A percentile compares a stretch with the other conserved stretches of the same genome.
Evolutionary conservation across 73 alveolate species (phyloP).

Genomic region (Diophrys sp.): DNA sequence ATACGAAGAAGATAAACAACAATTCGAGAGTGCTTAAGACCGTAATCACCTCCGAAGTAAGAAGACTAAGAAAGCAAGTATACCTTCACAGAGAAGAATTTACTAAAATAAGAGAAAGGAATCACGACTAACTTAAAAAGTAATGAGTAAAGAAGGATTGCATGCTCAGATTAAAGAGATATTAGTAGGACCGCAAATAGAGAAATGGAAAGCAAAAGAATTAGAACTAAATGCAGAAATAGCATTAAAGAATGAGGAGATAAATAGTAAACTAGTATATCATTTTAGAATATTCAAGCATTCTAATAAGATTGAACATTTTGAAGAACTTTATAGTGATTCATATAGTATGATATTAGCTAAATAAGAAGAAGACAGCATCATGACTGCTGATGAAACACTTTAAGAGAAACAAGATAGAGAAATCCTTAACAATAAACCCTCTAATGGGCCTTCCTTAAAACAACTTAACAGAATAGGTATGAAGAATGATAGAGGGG

Average conservation of each 20-base stretch:
- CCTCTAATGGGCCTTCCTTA: background rate
- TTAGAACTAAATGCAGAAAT: background rate
- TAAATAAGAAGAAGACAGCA: background rate
- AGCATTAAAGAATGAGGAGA: background rate
- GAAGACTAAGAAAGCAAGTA: background rate
- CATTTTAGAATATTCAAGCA: too few relatives aligned
- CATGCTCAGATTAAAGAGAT: background rate
- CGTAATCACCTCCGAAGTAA: background rate
- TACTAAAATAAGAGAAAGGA: background rate
- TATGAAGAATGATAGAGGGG: background rate
- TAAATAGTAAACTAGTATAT: background rate
- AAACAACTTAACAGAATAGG: background rate
- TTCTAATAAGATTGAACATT: background rate
- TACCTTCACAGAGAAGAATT: background rate
- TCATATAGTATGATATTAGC: background rate
- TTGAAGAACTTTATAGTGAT: background rate
- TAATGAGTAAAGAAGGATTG: background rate
- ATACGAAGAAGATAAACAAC: background rate
- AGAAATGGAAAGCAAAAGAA: background rate
- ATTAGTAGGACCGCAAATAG: background rate
- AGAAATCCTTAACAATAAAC: background rate
- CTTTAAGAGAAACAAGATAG: background rate
- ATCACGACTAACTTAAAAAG: background rate
- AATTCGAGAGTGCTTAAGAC: background rate
- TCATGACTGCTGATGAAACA: background rate